These are phyloP conservation scores for Podila verticillata DNA, from an alignment of 192 early-diverging fungal genomes.

Conservation along the genomic window DNA sequence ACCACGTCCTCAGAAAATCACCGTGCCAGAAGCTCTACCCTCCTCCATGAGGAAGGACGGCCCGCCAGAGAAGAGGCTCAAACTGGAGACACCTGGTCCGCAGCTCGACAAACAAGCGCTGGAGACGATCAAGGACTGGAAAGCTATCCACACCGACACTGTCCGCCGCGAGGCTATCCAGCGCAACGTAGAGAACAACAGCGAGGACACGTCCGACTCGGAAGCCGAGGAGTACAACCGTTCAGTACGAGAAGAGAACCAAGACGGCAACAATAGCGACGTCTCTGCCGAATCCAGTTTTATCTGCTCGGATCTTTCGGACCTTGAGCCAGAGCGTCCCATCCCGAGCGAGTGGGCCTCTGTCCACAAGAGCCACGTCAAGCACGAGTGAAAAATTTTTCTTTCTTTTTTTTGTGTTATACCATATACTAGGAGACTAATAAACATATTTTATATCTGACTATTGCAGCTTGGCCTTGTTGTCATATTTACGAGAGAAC, in stretches of 20 bases:
- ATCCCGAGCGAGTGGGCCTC: not conserved
- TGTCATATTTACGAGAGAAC: conserved; percentile 5
- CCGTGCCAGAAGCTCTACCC: no score
- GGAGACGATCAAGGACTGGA: not conserved
- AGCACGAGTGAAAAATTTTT: no score
- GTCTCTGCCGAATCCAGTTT: conserved; percentile 38
- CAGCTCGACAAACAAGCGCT: not conserved
- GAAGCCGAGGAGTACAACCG: conserved; percentile 2
- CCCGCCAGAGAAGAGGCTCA: no score
- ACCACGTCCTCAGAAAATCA: no score
- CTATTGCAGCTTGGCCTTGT: not conserved
- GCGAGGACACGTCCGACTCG: conserved; percentile 29
- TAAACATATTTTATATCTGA: not conserved
- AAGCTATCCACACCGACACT: not conserved
- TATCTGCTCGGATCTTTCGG: conserved; percentile 32
- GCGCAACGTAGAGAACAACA: not conserved
- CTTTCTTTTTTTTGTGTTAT: no score
- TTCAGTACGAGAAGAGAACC: not conserved
- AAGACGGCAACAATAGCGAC: conserved; percentile 4
- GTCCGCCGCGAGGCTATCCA: not conserved
- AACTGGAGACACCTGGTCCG: no score
- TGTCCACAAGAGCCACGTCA: not conserved
- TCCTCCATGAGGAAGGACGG: no score
- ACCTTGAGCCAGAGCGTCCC: conserved; percentile 5
- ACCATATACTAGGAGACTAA: not conserved